phyloP scores from a whole-genome alignment of 176 grass and related monocot genomes.

The Microstegium vimineum region DNA sequence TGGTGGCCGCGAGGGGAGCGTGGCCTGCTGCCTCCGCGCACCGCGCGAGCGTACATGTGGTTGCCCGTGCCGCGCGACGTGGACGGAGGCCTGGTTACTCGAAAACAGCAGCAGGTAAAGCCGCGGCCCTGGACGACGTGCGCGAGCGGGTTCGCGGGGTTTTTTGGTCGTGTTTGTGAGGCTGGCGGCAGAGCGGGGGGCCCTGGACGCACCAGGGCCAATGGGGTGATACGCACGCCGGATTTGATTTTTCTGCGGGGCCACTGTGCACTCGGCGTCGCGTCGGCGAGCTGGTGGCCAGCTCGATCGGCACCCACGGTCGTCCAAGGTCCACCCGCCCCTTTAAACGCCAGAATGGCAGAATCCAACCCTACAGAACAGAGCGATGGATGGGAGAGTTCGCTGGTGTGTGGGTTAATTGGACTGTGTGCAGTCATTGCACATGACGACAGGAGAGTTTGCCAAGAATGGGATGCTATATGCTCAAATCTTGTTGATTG shows the following conservation, averaged over 20 bases:
- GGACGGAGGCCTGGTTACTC: conserved; percentile 17
- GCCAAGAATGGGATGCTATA: background rate
- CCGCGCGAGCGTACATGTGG: conserved; percentile 24
- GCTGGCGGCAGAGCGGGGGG: conserved; percentile 20
- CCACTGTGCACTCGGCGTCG: background rate
- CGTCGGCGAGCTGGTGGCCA: background rate
- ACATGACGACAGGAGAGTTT: background rate
- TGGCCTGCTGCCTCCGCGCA: conserved; percentile 12
- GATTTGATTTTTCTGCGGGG: conserved; percentile 30
- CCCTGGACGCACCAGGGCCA: conserved; percentile 25
- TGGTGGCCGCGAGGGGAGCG: conserved; percentile 52
- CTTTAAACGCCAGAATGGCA: conserved; percentile 4
- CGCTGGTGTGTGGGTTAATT: background rate
- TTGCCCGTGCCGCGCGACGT: conserved; percentile 40
- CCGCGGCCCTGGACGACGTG: too few relatives aligned
- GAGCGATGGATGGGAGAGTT: background rate
- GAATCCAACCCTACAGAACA: background rate
- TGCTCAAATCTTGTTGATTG: background rate
- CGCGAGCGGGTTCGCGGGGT: background rate
- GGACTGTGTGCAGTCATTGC: background rate
- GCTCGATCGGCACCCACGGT: background rate
- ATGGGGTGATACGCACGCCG: background rate
- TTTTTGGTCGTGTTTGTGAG: conserved; percentile 12
- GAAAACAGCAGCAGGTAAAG: background rate
- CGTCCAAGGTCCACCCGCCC: background rate